Evolutionary conservation across 331 rosid species (phyloP).

Genomic region (Rhamnella rubrinervis): DNA sequence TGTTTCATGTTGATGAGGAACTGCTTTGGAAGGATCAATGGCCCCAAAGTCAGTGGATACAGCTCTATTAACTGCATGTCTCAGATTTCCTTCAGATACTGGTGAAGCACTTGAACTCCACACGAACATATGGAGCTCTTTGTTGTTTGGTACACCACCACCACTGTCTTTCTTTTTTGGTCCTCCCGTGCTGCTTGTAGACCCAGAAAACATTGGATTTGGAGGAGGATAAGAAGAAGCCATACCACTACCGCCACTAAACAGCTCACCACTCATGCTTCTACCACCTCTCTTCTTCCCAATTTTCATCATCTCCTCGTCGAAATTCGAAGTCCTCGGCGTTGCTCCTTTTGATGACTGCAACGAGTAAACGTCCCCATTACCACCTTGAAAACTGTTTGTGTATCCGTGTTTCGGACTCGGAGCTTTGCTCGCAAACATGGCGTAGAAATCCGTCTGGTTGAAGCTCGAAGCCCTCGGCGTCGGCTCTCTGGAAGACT

Average conservation of each 20-base stretch:
- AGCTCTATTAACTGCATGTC: conserved; percentile 63
- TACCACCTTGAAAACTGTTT: conserved; percentile 43
- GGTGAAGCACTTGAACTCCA: conserved; percentile 98
- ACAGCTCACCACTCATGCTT: conserved; percentile 79
- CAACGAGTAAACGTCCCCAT: conserved; percentile 58
- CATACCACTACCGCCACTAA: conserved; percentile 41
- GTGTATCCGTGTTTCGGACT: conserved; percentile 87
- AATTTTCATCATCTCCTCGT: conserved; percentile 64
- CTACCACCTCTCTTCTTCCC: conserved; percentile 55
- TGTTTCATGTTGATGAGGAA: conserved; percentile 47
- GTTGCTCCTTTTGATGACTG: conserved; percentile 78
- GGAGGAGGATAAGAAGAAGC: conserved; percentile 75
- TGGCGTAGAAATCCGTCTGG: conserved; percentile 82
- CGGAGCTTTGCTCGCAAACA: conserved; percentile 82
- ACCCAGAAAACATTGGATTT: conserved; percentile 76
- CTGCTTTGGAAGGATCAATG: conserved; percentile 58
- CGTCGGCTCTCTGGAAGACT: conserved; percentile 89
- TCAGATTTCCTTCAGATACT: conserved; percentile 80
- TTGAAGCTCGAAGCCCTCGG: conserved; percentile 94
- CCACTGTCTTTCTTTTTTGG: conserved; percentile 57
- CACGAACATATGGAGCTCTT: conserved; percentile 95
- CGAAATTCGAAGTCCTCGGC: conserved; percentile 70
- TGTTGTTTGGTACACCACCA: conserved; percentile 28
- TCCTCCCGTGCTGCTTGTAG: conserved; percentile 40
- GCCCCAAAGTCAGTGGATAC: conserved; percentile 53